Conservation (phyloP, 1,139 yeast genomes). For the Scheffersomyces titani region DNA sequence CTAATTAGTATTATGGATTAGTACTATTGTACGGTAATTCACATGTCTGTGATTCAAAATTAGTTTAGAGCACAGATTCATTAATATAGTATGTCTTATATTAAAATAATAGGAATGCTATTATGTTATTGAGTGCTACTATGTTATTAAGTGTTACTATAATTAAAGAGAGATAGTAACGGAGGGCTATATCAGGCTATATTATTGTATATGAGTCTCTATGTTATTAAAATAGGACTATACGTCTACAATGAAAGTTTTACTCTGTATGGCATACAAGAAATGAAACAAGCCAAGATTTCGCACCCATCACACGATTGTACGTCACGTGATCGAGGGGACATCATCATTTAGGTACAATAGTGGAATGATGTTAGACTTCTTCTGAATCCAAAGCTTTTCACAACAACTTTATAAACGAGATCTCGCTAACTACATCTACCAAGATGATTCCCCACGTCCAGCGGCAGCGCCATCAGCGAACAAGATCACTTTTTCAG, state of each 20-base stretch:
- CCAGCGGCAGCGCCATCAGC: background rate
- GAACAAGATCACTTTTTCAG: slow-evolving; percentile 10
- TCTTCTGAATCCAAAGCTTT: background rate
- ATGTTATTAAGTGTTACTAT: background rate
- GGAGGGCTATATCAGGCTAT: too few relatives aligned
- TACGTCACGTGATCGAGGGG: background rate
- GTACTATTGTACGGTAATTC: too few relatives aligned
- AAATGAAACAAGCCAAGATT: background rate
- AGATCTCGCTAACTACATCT: background rate
- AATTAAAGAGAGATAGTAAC: background rate
- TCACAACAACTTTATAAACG: background rate
- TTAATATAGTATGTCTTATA: too few relatives aligned
- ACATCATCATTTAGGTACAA: background rate
- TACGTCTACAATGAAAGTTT: too few relatives aligned
- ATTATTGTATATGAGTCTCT: too few relatives aligned
- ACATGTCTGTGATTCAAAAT: too few relatives aligned
- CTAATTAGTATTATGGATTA: too few relatives aligned
- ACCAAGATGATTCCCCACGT: background rate
- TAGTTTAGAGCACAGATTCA: too few relatives aligned
- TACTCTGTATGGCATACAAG: background rate
- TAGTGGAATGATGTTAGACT: background rate
- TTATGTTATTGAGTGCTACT: too few relatives aligned
- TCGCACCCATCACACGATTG: background rate
- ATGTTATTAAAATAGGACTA: too few relatives aligned
- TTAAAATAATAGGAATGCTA: slow-evolving; percentile 1